A percentile compares a stretch with the other conserved stretches of the same genome.
These are phyloP conservation scores for Boletus subcaerulescens DNA, from an alignment of 768 basidiomycete genomes.

Conservation along the genomic window DNA sequence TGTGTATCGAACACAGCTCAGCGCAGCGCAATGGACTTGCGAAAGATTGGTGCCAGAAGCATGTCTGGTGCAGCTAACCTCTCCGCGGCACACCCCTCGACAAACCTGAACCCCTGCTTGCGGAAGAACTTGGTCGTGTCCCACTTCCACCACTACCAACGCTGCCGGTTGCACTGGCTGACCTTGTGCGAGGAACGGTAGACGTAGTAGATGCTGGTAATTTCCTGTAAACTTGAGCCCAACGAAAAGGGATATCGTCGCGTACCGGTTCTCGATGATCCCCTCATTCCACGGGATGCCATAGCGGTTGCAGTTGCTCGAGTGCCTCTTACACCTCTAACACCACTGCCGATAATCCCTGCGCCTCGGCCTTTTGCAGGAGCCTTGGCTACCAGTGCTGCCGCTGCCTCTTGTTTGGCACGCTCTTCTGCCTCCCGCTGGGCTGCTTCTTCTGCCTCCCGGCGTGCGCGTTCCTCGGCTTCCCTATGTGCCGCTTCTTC, in stretches of 20 bases:
- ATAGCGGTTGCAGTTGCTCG: constrained; percentile 52
- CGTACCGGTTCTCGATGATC: constrained; percentile 39
- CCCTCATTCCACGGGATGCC: constrained; percentile 44
- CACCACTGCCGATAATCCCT: constrained; percentile 47
- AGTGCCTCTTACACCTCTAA: constrained; percentile 72
- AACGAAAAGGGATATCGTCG: background rate
- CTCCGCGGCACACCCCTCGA: constrained; percentile 25
- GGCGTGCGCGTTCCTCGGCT: constrained; percentile 35
- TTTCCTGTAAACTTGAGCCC: constrained; percentile 3
- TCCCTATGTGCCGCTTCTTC: constrained; percentile 38
- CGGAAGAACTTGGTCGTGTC: constrained; percentile 21
- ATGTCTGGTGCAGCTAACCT: constrained; percentile 10
- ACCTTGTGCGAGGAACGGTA: constrained; percentile 20
- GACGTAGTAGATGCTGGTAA: constrained; percentile 12
- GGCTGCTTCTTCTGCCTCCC: constrained; percentile 31
- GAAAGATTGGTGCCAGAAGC: background rate
- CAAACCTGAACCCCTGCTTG: constrained; percentile 25
- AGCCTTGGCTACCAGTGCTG: constrained; percentile 32
- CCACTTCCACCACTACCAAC: constrained; percentile 16
- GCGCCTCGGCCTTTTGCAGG: constrained; percentile 44
- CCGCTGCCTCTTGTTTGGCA: constrained; percentile 45
- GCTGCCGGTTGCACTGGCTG: constrained; percentile 28
- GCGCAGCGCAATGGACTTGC: background rate
- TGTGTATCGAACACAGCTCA: background rate
- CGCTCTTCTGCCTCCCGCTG: constrained; percentile 49